Conservation (phyloP, 2,329 filamentous ascomycete genomes). For the Ceratocystis colombiana region DNA sequence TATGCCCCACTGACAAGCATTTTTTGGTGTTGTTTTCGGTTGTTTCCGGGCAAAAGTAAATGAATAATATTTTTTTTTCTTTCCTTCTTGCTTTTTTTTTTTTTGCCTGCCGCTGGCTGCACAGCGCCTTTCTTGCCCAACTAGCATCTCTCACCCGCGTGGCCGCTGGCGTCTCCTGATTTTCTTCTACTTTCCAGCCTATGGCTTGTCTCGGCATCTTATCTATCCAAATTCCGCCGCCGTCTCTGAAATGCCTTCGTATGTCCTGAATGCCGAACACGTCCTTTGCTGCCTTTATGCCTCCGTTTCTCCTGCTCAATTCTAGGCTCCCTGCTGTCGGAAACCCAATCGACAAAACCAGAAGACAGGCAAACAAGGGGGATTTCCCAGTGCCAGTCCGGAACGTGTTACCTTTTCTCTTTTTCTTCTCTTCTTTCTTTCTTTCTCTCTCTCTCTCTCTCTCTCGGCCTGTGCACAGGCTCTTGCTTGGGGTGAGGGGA, state of each 20-base stretch:
- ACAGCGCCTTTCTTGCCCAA: not conserved
- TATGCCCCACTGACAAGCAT: not conserved
- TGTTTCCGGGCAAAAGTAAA: slow-evolving; percentile 11
- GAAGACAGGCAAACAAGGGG: not conserved
- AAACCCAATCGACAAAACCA: no score
- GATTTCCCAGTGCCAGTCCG: not conserved
- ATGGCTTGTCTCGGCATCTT: not conserved
- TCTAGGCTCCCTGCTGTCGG: not conserved
- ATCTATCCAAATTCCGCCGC: not conserved
- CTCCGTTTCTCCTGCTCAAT: no score
- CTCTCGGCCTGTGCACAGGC: not conserved
- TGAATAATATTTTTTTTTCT: not conserved
- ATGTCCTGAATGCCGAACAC: not conserved
- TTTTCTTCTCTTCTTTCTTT: not conserved
- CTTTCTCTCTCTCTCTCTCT: not conserved
- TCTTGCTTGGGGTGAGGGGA: not conserved
- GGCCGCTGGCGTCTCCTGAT: not conserved
- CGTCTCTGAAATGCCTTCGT: not conserved
- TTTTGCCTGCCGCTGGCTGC: not conserved
- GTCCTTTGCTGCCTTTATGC: not conserved
- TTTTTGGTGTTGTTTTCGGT: not conserved
- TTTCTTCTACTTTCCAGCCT: not conserved
- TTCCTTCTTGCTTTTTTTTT: no score
- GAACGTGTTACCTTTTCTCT: slow-evolving; percentile 3
- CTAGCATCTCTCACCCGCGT: not conserved